A percentile compares a stretch with the other conserved stretches of the same genome.
phyloP scores from a whole-genome alignment of 2,329 filamentous ascomycete genomes.

The Penicillium sp. region DNA sequence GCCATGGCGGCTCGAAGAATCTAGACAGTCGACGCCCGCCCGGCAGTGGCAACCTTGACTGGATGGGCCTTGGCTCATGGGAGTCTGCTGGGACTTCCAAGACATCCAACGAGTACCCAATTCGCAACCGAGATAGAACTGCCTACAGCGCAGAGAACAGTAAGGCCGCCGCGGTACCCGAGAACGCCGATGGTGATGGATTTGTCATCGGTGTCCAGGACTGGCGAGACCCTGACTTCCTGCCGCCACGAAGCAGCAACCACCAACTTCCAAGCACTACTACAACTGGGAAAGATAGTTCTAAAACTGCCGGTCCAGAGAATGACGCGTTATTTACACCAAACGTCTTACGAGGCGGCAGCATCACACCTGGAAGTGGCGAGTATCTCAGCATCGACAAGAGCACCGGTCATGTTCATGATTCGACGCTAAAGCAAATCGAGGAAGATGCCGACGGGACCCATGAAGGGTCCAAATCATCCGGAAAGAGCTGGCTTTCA shows the following conservation, averaged over 20 bases:
- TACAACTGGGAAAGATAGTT: constrained; percentile 20
- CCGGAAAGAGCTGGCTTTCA: constrained; percentile 32
- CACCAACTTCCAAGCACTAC: constrained; percentile 21
- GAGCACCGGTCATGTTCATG: constrained; percentile 15
- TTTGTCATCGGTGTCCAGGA: constrained; percentile 82
- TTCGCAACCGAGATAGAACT: constrained; percentile 17
- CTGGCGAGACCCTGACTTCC: constrained; percentile 73
- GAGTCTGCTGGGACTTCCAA: constrained; percentile 42
- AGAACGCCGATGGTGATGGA: constrained; percentile 48
- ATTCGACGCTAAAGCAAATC: constrained; percentile 9
- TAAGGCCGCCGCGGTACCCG: constrained; percentile 22
- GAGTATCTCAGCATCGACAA: constrained; percentile 54
- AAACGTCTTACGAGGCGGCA: constrained; percentile 54
- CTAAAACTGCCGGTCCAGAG: constrained; percentile 30
- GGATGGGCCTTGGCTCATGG: constrained; percentile 64
- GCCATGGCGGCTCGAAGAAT: constrained; percentile 19
- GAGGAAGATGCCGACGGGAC: constrained; percentile 8
- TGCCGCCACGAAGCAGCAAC: constrained; percentile 42
- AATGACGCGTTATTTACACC: constrained; percentile 26
- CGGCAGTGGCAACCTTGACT: constrained; percentile 67
- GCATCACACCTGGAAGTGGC: constrained; percentile 65
- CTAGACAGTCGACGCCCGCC: constrained; percentile 59
- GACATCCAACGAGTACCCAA: not conserved
- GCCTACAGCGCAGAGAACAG: constrained; percentile 14
- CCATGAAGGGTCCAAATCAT: constrained; percentile 10